These are phyloP conservation scores for Suillus decipiens DNA, from an alignment of 768 basidiomycete species.

Conservation along the genomic window DNA sequence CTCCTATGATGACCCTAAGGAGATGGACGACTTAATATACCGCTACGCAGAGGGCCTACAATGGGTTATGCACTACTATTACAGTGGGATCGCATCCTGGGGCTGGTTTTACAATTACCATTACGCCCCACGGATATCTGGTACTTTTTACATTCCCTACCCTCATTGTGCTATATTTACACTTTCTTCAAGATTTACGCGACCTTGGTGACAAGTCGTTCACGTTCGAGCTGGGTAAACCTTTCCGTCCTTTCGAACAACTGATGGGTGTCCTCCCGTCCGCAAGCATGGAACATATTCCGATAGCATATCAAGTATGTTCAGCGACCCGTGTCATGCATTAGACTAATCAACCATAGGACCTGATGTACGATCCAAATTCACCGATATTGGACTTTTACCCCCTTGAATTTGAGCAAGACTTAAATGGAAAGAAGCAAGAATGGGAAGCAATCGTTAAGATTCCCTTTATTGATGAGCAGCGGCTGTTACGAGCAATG, in stretches of 20 bases:
- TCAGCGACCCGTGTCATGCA: slow-evolving; percentile 1
- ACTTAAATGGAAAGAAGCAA: slow-evolving; percentile 96
- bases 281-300: slow-evolving; percentile 88
- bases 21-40: slow-evolving; percentile 70
- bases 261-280: slow-evolving; percentile 96
- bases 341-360: slow-evolving; percentile 44
- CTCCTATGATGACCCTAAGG: slow-evolving; percentile 65
- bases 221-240: slow-evolving; percentile 80
- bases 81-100: slow-evolving; percentile 96
- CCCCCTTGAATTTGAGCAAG: slow-evolving; percentile 86
- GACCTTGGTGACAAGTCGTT: slow-evolving; percentile 80
- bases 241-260: slow-evolving; percentile 93
- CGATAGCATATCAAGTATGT: slow-evolving; percentile 77
- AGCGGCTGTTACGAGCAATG: slow-evolving; percentile 82
- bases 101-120: slow-evolving; percentile 99
- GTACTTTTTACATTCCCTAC: slow-evolving; percentile 42
- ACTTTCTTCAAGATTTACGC: slow-evolving; percentile 47
- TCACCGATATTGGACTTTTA: slow-evolving; percentile 96
- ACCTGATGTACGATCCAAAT: slow-evolving; percentile 81
- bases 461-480: slow-evolving; percentile 94
- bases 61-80: slow-evolving; percentile 99
- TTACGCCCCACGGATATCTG: slow-evolving; percentile 95
- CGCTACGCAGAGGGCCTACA: slow-evolving; percentile 93
- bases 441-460: slow-evolving; percentile 99
- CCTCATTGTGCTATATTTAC: slow-evolving; percentile 3